Percentiles rank a stretch among this genome's conserved stretches.
phyloP scores from a whole-genome alignment of 176 grass and related monocot genomes.

The Rhynchospora tenuis region DNA sequence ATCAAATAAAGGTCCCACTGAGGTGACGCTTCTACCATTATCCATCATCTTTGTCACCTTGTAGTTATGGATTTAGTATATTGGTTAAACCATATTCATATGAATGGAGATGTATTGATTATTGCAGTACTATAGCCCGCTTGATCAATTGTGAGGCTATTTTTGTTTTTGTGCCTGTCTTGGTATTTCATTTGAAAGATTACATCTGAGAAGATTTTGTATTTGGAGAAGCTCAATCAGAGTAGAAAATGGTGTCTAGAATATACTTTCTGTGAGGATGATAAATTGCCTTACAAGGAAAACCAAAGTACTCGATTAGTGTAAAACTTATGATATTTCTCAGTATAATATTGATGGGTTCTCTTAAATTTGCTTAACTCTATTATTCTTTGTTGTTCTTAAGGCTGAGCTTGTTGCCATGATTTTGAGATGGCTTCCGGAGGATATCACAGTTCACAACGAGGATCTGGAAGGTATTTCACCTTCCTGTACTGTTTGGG shows the following conservation, averaged over 20 bases:
- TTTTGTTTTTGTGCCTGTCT: not conserved
- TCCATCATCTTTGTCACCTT: slow-evolving; percentile 3
- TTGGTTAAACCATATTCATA: slow-evolving; percentile 14
- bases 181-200: not conserved
- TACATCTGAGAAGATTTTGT: not conserved
- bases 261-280: not conserved
- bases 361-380: slow-evolving; percentile 8
- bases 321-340: not conserved
- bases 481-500: not conserved
- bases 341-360: not conserved
- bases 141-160: not conserved
- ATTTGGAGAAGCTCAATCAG: not conserved
- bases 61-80: slow-evolving; percentile 16
- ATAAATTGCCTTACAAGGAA: not conserved
- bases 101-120: not conserved
- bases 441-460: slow-evolving; percentile 98
- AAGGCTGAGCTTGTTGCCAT: slow-evolving; percentile 95
- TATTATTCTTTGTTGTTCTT: slow-evolving; percentile 21
- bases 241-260: not conserved
- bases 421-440: slow-evolving; percentile 98
- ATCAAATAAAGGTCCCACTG: slow-evolving; percentile 60
- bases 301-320: not conserved
- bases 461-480: slow-evolving; percentile 87
- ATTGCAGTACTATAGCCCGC: not conserved
- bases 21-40: slow-evolving; percentile 43